These are phyloP conservation scores for Mycena epipterygia DNA, from an alignment of 768 basidiomycete genomes.

Conservation along the genomic window DNA sequence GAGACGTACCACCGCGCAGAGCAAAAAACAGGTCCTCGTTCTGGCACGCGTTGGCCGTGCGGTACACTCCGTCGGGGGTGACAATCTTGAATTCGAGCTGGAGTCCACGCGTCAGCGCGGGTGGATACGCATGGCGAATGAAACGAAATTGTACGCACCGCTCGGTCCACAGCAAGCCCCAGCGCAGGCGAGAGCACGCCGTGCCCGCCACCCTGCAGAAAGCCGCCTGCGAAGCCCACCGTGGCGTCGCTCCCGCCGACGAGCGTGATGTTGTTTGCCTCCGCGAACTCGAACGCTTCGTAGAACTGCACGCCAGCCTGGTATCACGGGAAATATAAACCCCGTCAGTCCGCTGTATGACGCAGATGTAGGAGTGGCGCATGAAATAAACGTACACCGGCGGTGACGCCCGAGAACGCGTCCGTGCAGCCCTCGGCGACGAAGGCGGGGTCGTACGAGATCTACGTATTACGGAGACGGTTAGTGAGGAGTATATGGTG, in stretches of 20 bases:
- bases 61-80: constrained; percentile 63
- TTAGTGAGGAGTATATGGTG: background rate
- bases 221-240: constrained; percentile 57
- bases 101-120: background rate
- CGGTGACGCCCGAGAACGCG: constrained; percentile 48
- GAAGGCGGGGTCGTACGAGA: constrained; percentile 51
- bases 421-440: constrained; percentile 51
- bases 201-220: constrained; percentile 58
- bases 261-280: constrained; percentile 57
- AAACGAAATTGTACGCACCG: constrained; percentile 46
- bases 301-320: constrained; percentile 63
- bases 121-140: background rate
- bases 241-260: constrained; percentile 59
- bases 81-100: constrained; percentile 67
- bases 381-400: constrained; percentile 49
- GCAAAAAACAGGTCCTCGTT: constrained; percentile 69
- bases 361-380: too few relatives aligned
- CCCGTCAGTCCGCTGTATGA: too few relatives aligned
- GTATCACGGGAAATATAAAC: too few relatives aligned
- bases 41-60: constrained; percentile 62
- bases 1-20: constrained; percentile 57
- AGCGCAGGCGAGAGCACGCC: constrained; percentile 58
- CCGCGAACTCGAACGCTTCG: constrained; percentile 60
- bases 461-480: constrained; percentile 45
- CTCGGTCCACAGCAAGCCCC: constrained; percentile 62